Percentiles rank a stretch among this genome's conserved stretches.
Conservation (phyloP, 257 asterid species). For the Solanum boliviense region DNA sequence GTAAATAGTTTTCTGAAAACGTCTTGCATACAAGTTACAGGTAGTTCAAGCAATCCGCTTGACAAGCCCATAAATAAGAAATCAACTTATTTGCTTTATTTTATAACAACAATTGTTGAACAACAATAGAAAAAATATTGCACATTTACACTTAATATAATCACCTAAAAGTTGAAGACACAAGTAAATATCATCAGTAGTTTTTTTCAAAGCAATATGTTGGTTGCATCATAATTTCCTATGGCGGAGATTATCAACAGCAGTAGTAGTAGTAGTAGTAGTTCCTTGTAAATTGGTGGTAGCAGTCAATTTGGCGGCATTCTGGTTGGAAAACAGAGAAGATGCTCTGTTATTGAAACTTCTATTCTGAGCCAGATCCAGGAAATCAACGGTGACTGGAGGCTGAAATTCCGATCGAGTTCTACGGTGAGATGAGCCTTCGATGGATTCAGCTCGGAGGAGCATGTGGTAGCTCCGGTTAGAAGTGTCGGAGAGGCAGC, state of each 20-base stretch:
- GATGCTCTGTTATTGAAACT: neutral
- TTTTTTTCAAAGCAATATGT: neutral
- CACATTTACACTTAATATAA: neutral
- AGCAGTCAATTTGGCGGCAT: neutral
- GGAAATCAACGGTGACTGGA: conserved; percentile 1
- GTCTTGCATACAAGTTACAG: too few relatives aligned
- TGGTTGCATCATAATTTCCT: neutral
- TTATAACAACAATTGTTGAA: neutral
- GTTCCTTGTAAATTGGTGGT: neutral
- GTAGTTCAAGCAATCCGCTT: too few relatives aligned
- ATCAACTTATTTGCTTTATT: too few relatives aligned
- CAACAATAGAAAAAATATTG: neutral
- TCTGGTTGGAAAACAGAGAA: neutral
- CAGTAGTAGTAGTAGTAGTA: too few relatives aligned
- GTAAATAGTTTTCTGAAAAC: too few relatives aligned
- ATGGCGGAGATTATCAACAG: neutral
- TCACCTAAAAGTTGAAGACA: neutral
- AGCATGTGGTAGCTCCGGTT: conserved; percentile 49
- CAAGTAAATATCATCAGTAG: neutral
- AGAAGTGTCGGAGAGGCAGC: conserved; percentile 45
- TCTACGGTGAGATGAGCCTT: conserved; percentile 38
- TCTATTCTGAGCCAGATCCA: neutral
- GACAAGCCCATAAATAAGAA: neutral
- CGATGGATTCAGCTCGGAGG: conserved; percentile 18
- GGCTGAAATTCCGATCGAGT: conserved; percentile 26